Evolutionary conservation across 176 grass and related monocot species (phyloP).

Genomic region (Aegilops speltoides): DNA sequence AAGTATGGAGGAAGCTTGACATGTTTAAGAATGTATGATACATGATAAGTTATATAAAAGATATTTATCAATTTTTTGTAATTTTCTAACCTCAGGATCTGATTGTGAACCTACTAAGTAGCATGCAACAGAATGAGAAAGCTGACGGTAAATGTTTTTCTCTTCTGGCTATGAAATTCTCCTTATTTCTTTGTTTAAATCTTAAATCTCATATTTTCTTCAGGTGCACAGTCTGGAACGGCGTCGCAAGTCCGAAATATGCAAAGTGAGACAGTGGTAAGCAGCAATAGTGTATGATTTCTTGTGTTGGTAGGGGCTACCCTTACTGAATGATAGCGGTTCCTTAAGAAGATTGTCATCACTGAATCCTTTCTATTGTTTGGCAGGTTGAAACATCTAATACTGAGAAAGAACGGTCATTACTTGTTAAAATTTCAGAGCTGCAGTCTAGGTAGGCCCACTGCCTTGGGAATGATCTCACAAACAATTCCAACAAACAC

Average conservation of each 20-base stretch:
- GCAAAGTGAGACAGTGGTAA: conserved; percentile 55
- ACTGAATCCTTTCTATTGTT: conserved; percentile 26
- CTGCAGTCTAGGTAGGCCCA: conserved; percentile 78
- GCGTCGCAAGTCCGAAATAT: conserved; percentile 39
- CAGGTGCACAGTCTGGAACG: conserved; percentile 58
- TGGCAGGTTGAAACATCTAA: conserved; percentile 63
- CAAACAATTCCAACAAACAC: background rate
- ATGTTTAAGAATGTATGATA: conserved; percentile 15
- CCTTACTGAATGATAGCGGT: background rate
- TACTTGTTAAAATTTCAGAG: conserved; percentile 92
- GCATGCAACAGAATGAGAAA: conserved; percentile 83
- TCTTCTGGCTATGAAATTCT: background rate
- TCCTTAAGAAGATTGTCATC: conserved; percentile 6
- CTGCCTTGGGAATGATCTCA: conserved; percentile 3
- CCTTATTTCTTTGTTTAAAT: background rate
- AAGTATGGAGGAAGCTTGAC: conserved; percentile 48
- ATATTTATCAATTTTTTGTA: conserved; percentile 17
- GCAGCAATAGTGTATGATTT: conserved; percentile 19
- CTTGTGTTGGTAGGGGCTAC: background rate
- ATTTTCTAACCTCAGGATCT: conserved; percentile 68
- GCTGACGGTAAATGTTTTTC: conserved; percentile 57
- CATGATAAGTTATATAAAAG: conserved; percentile 31
- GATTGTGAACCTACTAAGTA: conserved; percentile 78
- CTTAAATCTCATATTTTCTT: conserved; percentile 25
- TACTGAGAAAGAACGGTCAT: conserved; percentile 74